phyloP scores from a whole-genome alignment of 2,329 filamentous ascomycete genomes.

The Neofusicoccum cordaticola region DNA sequence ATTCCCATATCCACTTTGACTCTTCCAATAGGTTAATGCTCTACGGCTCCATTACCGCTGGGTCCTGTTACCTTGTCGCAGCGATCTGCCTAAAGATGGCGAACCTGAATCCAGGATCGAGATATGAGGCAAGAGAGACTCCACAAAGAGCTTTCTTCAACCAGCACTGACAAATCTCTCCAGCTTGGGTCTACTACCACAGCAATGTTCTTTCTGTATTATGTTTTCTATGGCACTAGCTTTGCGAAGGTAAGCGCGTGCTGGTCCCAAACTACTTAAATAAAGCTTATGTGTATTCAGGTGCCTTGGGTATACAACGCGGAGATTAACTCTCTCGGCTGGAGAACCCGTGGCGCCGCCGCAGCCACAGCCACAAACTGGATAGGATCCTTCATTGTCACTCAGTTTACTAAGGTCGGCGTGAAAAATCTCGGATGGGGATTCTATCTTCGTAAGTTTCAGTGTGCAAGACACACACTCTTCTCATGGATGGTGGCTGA shows the following conservation, averaged over 20 bases:
- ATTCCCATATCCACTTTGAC: not conserved
- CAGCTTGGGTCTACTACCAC: not conserved
- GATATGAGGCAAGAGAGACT: not conserved
- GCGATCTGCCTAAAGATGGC: not conserved
- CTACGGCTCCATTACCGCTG: not conserved
- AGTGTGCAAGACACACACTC: not conserved
- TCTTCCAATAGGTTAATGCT: not conserved
- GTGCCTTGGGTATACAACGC: too few relatives aligned
- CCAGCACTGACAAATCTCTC: too few relatives aligned
- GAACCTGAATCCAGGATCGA: not conserved
- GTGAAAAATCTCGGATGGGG: too few relatives aligned
- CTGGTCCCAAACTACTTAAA: accelerated
- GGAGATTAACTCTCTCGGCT: too few relatives aligned
- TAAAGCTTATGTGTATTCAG: conserved; percentile 22
- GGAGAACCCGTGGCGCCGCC: too few relatives aligned
- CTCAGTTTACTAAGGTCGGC: too few relatives aligned
- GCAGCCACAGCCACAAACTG: too few relatives aligned
- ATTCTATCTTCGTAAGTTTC: not conserved
- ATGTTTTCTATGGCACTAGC: conserved; percentile 53
- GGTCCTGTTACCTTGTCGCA: not conserved
- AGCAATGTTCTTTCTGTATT: conserved; percentile 46
- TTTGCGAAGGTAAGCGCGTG: conserved; percentile 20
- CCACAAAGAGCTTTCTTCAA: too few relatives aligned
- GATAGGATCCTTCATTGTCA: too few relatives aligned
- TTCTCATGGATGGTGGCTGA: not conserved